Evolutionary conservation across 768 basidiomycete species (phyloP), one percentile per base, ranked within the genome.

Genomic region (Rickenella mellea): DNA sequence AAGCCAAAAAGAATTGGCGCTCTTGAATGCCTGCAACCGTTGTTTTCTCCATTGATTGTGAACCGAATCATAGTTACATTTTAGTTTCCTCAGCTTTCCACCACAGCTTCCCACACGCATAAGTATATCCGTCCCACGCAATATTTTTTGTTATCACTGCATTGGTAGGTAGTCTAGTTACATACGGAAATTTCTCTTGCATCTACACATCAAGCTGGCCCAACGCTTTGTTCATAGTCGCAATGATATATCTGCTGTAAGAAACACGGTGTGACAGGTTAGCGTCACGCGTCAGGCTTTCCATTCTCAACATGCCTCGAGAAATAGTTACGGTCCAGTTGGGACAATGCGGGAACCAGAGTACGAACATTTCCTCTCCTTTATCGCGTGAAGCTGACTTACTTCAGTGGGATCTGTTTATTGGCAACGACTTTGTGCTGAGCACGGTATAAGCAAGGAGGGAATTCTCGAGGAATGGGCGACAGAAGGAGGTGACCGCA

Each of bases 391-490:
- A 37, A 31, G 33, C 15, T 49, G 24, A 45, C 45, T 28, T 26
- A 35, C 21, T 27, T 38, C 43, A 97, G 94, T 97, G 82, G 90
- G 92, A 35, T 83, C 89, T 40, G 92, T 96, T 48, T 99, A 84
- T 67, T 99, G 96, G 96, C 92, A 97, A 54, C 84, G 94, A 33
- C 76, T 99, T 14, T 98, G 96, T 54, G 89, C 91, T 14, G 96
- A 99, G 64, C 96, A 99, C 62, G 96, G 96, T 14, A 98, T 99
- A 67, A 92, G 77, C 60, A 83, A 85, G 44, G 86, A 93, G 52
- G 96, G 96, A 22, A 89, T 90, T 45, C 78, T 98, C 36, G 93
- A 98, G 60, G 93, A 98, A 48, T 94, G 90, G 87, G 92, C 93
- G 5, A 87, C 83, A 1, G 91, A 93, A 53, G 88, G 87, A 15